Evolutionary conservation across 441 rosid genomes (phyloP), one percentile per base, ranked within the genome.

Genomic region (Aleurites moluccanus): DNA sequence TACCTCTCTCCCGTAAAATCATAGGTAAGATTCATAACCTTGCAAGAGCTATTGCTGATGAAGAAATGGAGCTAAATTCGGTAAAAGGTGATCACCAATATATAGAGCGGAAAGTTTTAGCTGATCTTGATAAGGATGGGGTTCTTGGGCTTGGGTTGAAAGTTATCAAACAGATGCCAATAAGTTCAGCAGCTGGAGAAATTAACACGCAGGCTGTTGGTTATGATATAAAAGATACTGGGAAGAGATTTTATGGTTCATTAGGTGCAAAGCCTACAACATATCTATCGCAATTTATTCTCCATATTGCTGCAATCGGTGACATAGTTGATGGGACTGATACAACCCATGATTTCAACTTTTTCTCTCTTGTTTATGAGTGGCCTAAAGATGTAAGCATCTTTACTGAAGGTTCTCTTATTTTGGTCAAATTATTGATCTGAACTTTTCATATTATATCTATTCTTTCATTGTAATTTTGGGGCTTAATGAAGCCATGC

Each of bases 241-340:
- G 91, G 75, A 96, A 91, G 90, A 89, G 89, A 81, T 78, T 87
- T 60, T 91, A 86, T 86, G 93, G 99, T 78, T 85, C 96, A 21
- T 78, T 96, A 78, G 85, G 88, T 85, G 86, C 94, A 71, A 93
- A 92, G 90, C 90, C 93, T 73, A 87, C 91, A 14, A 93, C 98
- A 10, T 96, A 91, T 79, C 85, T 96, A 52, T 96, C 99, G 59
- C 98, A 91, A 80, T 96, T 96, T 83, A 93, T 92, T 79, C 96
- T 96, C 68, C 93, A 96, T 65, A 92, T 89, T 83, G 99, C 99
- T 82, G 98, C 99, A 60, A 90, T 96, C 73, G 99, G 99, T 80
- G 99, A 96, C 85, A 91, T 92, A 82, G 98, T 96, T 80, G 98
- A 93, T 79, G 99, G 99, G 82, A 92, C 97, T 42, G 99, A 96